Evolutionary conservation across 192 early-diverging fungal genomes (phyloP), one percentile per base, ranked within the genome.

Genomic region (Gigaspora rosea): DNA sequence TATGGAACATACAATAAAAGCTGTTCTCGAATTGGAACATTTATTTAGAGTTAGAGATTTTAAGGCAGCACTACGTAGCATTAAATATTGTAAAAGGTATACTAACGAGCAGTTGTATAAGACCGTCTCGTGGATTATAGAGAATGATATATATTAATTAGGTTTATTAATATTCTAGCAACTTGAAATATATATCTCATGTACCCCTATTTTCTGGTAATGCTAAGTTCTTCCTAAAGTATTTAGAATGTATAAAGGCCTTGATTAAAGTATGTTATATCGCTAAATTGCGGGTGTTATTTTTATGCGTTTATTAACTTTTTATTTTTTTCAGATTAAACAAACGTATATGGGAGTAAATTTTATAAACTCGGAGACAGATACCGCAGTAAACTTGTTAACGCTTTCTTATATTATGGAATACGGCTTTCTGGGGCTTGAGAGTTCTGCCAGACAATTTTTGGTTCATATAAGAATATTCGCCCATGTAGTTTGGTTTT

Each of bases 221-320:
- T 59, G 83, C 88, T 0, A 81, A 88, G 63, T 84, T 86, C 73
- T 84, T 78, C 1, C 79, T 79, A 2, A 80, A 88, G 65, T 89
- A 86, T 76, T 62, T 89, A 12, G 75, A 85, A n/a, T 86, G 85
- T 67, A 18, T 76, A 46, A 51, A 67, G 36, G 22, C n/a, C 1
- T 32, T 76, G n/a, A 76, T 62, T 32, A 20, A 62, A 22, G 59
- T 66, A 41, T 46, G 18, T 62, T 1, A 12, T 33, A 33, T 62
- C 33, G 0, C 8, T 33, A 8, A 33, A 33, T 33, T 15, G 10
- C 33, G 13, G 27, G 27, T 27, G 33, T 33, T 63, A 35, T 33
- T 63, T 27, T 33, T 33, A 32, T 32, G 27, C 16, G 16, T 15
- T 41, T 41, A 41, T 41, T 41, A 41, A n/a, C 16, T 22, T 51